These are phyloP conservation scores for Trichoderma brevicompactum DNA, from an alignment of 2,329 filamentous ascomycete species.

Conservation along the genomic window DNA sequence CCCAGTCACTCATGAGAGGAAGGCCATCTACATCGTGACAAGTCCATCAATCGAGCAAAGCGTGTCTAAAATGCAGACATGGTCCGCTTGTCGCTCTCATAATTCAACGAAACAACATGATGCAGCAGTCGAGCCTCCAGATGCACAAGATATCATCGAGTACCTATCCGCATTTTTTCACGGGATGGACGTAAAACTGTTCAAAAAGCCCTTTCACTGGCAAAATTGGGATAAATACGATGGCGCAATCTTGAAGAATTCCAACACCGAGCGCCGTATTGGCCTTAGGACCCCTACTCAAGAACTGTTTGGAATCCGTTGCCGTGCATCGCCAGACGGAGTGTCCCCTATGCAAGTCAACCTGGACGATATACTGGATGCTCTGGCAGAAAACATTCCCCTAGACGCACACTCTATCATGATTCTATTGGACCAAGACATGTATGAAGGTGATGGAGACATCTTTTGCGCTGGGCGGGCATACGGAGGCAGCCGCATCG, in stretches of 20 bases:
- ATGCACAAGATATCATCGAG: conserved; percentile 38
- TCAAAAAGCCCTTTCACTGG: conserved; percentile 50
- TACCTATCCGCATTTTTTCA: conserved; percentile 57
- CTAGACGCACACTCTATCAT: conserved; percentile 62
- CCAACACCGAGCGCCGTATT: conserved; percentile 40
- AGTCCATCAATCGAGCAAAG: conserved; percentile 47
- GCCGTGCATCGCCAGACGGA: conserved; percentile 52
- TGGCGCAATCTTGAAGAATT: conserved; percentile 2
- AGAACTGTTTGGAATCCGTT: conserved; percentile 54
- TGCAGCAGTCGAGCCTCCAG: conserved; percentile 34
- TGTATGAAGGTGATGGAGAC: conserved; percentile 68
- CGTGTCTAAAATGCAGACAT: conserved; percentile 47
- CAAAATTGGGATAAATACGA: conserved; percentile 49
- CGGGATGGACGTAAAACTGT: conserved; percentile 53
- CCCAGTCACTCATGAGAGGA: conserved; percentile 49
- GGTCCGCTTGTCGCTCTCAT: conserved; percentile 38
- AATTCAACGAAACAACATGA: conserved; percentile 34
- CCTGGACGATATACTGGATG: conserved; percentile 64
- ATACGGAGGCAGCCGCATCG: conserved; percentile 66
- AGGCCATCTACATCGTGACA: conserved; percentile 58
- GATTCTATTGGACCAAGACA: conserved; percentile 63
- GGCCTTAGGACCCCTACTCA: conserved; percentile 47
- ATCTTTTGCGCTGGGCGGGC: conserved; percentile 69
- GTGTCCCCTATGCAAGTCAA: conserved; percentile 59
- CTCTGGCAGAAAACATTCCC: conserved; percentile 57